Percentiles rank a stretch among this genome's conserved stretches.
These are phyloP conservation scores for Kazachstania martiniae DNA, from an alignment of 805 yeast genomes.

Conservation along the genomic window DNA sequence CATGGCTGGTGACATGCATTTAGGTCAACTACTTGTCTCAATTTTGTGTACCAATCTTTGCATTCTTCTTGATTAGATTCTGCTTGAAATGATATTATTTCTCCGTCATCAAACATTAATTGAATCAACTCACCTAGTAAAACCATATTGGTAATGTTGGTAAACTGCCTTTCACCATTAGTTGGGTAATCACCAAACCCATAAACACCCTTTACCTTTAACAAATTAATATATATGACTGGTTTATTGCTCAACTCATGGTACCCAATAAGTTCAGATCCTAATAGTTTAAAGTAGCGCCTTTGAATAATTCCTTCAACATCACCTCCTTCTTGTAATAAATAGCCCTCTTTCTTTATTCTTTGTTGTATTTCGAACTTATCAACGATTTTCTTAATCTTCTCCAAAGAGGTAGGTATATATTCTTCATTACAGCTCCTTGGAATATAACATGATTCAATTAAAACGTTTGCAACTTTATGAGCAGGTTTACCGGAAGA, in stretches of 20 bases:
- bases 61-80: constrained; percentile 49
- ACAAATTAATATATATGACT: constrained; percentile 63
- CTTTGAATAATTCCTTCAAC: constrained; percentile 54
- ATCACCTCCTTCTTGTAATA: constrained; percentile 91
- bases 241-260: constrained; percentile 59
- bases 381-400: constrained; percentile 34
- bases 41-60: constrained; percentile 48
- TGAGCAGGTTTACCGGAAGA: constrained; percentile 37
- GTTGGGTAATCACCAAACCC: constrained; percentile 21
- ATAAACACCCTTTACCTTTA: constrained; percentile 46
- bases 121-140: constrained; percentile 65
- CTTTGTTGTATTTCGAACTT: constrained; percentile 29
- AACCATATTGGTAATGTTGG: constrained; percentile 42
- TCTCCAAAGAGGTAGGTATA: constrained; percentile 56
- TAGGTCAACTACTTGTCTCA: constrained; percentile 46
- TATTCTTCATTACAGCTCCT: constrained; percentile 49
- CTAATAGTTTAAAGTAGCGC: constrained; percentile 64
- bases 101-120: constrained; percentile 67
- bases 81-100: constrained; percentile 72
- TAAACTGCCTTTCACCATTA: constrained; percentile 43
- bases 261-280: constrained; percentile 64
- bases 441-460: constrained; percentile 60
- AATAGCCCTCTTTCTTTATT: constrained; percentile 49
- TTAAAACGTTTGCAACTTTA: constrained; percentile 51
- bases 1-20: constrained; percentile 53